A percentile compares a stretch with the other conserved stretches of the same genome.
phyloP scores from a whole-genome alignment of 352 stramenopile species.

The Phytophthora aleatoria region DNA sequence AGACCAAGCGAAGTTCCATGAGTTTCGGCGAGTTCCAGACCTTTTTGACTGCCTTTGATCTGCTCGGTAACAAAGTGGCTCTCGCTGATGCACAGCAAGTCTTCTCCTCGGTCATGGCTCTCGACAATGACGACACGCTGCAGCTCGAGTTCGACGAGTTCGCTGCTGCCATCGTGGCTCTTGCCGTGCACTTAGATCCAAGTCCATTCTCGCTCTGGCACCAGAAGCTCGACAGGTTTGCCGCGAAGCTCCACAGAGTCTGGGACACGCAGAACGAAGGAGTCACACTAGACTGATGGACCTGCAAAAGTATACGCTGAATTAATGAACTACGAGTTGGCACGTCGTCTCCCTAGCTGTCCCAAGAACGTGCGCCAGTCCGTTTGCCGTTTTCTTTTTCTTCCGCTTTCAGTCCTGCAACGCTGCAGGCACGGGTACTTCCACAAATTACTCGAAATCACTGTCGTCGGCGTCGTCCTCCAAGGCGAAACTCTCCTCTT shows the following conservation, averaged over 20 bases:
- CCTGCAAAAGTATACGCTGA: slow-evolving; percentile 16
- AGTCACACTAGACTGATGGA: not conserved
- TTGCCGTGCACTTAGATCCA: slow-evolving; percentile 48
- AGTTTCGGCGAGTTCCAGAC: slow-evolving; percentile 52
- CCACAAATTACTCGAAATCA: slow-evolving; percentile 51
- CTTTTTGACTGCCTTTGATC: slow-evolving; percentile 41
- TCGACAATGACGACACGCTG: slow-evolving; percentile 54
- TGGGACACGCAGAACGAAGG: slow-evolving; percentile 13
- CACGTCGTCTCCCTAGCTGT: slow-evolving; percentile 1
- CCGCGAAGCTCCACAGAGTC: slow-evolving; percentile 22
- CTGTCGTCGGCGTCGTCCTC: slow-evolving; percentile 61
- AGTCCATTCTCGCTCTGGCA: slow-evolving; percentile 59
- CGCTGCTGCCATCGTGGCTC: slow-evolving; percentile 44
- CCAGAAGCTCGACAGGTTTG: slow-evolving; percentile 59
- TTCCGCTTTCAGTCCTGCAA: slow-evolving; percentile 12
- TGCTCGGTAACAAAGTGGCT: slow-evolving; percentile 31
- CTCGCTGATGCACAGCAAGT: slow-evolving; percentile 36
- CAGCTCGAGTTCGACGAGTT: slow-evolving; percentile 77
- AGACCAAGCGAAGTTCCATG: slow-evolving; percentile 64
- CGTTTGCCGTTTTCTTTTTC: slow-evolving; percentile 8
- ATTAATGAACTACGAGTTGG: slow-evolving; percentile 18
- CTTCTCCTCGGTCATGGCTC: slow-evolving; percentile 53
- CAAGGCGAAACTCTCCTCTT: slow-evolving; percentile 58
- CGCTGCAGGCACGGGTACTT: slow-evolving; percentile 17
- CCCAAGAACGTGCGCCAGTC: slow-evolving; percentile 9